phyloP scores from a whole-genome alignment of 2,329 filamentous ascomycete species.

The Pseudogymnoascus sp. region DNA sequence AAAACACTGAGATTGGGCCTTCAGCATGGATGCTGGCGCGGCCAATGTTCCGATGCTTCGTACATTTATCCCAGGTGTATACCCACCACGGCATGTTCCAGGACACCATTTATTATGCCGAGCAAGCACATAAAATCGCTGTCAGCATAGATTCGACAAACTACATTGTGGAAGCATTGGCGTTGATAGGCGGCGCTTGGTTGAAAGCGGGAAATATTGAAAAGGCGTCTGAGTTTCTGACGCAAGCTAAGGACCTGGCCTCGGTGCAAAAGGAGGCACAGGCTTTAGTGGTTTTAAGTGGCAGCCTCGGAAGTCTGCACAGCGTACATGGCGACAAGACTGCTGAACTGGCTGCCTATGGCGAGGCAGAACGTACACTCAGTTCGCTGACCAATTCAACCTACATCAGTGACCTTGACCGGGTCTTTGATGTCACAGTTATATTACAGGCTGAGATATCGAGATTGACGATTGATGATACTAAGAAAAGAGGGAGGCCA shows the following conservation, averaged over 20 bases:
- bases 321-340: constrained; percentile 38
- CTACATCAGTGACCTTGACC: constrained; percentile 19
- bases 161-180: constrained; percentile 45
- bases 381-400: constrained; percentile 34
- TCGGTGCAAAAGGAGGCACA: constrained; percentile 37
- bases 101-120: constrained; percentile 80
- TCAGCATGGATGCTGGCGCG: constrained; percentile 74
- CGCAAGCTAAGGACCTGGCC: constrained; percentile 45
- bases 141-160: constrained; percentile 21
- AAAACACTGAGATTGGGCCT: constrained; percentile 39
- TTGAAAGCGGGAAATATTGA: constrained; percentile 50
- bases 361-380: constrained; percentile 39
- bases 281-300: constrained; percentile 42
- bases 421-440: constrained; percentile 15
- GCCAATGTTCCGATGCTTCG: constrained; percentile 61
- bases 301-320: constrained; percentile 47
- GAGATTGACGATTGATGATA: constrained; percentile 24
- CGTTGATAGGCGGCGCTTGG: constrained; percentile 48
- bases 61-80: constrained; percentile 70
- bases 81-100: constrained; percentile 78
- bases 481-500: constrained; percentile 23
- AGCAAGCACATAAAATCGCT: constrained; percentile 74
- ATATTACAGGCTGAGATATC: constrained; percentile 19
- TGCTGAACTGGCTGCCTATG: constrained; percentile 40
- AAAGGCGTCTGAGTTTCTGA: constrained; percentile 48